These are phyloP conservation scores for Venturia pyrina DNA, from an alignment of 2,329 filamentous ascomycete species.

Conservation along the genomic window DNA sequence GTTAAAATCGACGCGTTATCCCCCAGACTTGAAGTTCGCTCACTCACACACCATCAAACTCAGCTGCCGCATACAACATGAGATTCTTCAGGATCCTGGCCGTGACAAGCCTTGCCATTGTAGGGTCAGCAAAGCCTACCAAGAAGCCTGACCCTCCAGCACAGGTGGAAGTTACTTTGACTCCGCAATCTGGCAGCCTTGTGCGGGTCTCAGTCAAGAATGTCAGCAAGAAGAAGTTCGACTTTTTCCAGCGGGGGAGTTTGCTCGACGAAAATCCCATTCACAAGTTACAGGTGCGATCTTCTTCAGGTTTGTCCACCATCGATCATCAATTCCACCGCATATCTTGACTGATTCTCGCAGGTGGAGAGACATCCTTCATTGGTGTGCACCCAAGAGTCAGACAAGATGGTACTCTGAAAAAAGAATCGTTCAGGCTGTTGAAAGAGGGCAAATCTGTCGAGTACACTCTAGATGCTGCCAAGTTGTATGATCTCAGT, in stretches of 20 bases:
- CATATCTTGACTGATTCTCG: background rate
- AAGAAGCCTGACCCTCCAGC: background rate
- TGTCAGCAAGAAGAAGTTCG: background rate
- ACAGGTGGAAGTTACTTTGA: background rate
- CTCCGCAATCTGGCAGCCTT: background rate
- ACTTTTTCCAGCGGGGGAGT: background rate
- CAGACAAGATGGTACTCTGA: background rate
- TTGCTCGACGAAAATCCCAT: slow-evolving; percentile 1
- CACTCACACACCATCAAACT: background rate
- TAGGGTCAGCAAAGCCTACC: background rate
- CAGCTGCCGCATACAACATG: background rate
- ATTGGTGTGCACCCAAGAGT: slow-evolving; percentile 8
- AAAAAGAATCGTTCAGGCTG: background rate
- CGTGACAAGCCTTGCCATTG: background rate
- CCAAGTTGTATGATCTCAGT: slow-evolving; percentile 7
- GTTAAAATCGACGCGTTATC: background rate
- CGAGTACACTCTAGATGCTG: slow-evolving; percentile 2
- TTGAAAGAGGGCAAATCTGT: background rate
- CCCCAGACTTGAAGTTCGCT: background rate
- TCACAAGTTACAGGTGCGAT: background rate
- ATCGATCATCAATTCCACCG: background rate
- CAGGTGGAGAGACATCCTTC: background rate
- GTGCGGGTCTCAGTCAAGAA: background rate
- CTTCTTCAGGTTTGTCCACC: background rate
- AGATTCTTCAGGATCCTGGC: background rate